Percentiles rank a stretch among this genome's conserved stretches.
Conservation (phyloP, 306 rosid species). For the Glycine latifolia region DNA sequence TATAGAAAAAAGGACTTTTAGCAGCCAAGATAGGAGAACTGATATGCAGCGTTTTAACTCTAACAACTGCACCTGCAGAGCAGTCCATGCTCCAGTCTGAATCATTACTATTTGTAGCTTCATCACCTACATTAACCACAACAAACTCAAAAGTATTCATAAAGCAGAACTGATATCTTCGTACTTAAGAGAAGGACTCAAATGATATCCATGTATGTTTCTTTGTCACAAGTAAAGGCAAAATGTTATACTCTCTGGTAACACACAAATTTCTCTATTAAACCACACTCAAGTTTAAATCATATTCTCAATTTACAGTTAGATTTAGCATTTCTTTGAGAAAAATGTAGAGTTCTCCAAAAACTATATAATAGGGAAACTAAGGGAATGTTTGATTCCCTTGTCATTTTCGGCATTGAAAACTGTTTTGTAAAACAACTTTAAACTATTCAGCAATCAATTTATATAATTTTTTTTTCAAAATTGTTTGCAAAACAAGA, state of each 20-base stretch:
- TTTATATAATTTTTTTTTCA: background rate
- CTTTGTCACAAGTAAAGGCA: constrained; percentile 22
- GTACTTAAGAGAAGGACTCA: background rate
- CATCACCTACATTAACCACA: constrained; percentile 71
- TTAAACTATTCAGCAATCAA: background rate
- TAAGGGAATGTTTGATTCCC: background rate
- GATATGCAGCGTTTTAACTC: constrained; percentile 83
- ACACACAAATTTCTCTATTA: background rate
- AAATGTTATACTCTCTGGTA: constrained; percentile 4
- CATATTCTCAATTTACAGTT: background rate
- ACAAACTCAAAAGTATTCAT: constrained; percentile 6
- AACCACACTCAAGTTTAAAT: background rate
- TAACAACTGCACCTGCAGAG: constrained; percentile 72
- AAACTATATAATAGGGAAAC: background rate
- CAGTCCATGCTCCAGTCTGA: constrained; percentile 84
- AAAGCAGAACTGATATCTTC: constrained; percentile 27
- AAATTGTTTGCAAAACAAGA: background rate
- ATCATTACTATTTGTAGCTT: constrained; percentile 76
- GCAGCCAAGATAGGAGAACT: constrained; percentile 99
- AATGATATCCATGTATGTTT: background rate
- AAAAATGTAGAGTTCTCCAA: constrained; percentile 1
- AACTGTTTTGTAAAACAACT: background rate
- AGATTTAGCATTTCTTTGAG: background rate
- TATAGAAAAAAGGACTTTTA: constrained; percentile 95
- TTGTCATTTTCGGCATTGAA: background rate